Percentiles rank a stretch among this genome's conserved stretches.
Conservation (phyloP, 2,329 filamentous ascomycete genomes). For the Zymoseptoria pseudotritici region DNA sequence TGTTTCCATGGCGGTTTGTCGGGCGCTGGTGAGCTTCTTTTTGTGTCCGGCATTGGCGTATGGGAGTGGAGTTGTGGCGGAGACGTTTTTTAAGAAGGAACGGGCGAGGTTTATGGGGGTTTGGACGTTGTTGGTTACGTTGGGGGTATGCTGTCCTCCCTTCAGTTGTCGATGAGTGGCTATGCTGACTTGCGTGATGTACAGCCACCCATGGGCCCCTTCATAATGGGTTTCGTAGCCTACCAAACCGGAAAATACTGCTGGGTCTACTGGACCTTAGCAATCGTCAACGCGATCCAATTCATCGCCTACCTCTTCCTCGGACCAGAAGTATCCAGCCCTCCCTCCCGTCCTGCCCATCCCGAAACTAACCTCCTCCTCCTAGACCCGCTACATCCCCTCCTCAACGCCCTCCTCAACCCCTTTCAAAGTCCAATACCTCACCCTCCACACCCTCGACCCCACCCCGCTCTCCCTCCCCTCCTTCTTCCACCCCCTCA, state of each 20-base stretch:
- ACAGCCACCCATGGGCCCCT: slow-evolving; percentile 35
- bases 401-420: slow-evolving; percentile 28
- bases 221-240: slow-evolving; percentile 40
- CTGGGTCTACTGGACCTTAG: slow-evolving; percentile 54
- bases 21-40: slow-evolving; percentile 49
- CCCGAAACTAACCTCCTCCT: no score
- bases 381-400: slow-evolving; percentile 44
- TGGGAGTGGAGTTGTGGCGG: slow-evolving; percentile 51
- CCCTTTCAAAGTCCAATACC: slow-evolving; percentile 21
- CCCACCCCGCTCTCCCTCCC: slow-evolving; percentile 40
- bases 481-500: slow-evolving; percentile 48
- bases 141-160: slow-evolving; percentile 28
- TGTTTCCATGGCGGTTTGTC: slow-evolving; percentile 43
- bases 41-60: slow-evolving; percentile 49
- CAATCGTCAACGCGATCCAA: slow-evolving; percentile 51
- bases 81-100: slow-evolving; percentile 51
- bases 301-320: slow-evolving; percentile 51
- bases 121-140: slow-evolving; percentile 48
- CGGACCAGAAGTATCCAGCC: slow-evolving; percentile 37
- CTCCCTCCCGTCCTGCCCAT: no score
- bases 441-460: slow-evolving; percentile 45
- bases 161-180: no score
- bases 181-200: no score
- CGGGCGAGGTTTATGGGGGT: slow-evolving; percentile 50
- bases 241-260: slow-evolving; percentile 44